Evolutionary conservation across 1,139 yeast genomes (phyloP), one percentile per base, ranked within the genome.

Genomic region (Geotrichum australiense): DNA sequence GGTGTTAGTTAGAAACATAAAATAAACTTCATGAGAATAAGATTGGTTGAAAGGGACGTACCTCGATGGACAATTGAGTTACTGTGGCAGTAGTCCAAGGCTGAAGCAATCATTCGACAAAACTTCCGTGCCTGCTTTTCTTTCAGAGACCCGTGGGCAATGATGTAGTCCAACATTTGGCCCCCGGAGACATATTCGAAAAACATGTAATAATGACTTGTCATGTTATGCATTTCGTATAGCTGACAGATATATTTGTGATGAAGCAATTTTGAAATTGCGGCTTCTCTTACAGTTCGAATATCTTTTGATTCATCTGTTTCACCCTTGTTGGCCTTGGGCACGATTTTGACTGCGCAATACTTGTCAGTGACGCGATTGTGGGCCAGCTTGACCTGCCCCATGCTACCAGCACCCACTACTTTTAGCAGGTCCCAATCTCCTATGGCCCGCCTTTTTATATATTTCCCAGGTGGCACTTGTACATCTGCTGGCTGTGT

Each of bases 401-500:
- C 99, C 98, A 93, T 91, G 1, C 96, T 85, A 3, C 99, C 98
- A 3, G 97, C 96, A 39, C 99, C 99, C 38, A 91, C 85, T 0
- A 96, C 87, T 60, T 87, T 87, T 47, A 86, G 74, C 54, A 91
- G 89, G 55, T 85, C 94, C 98, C 98, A 91, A 53, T 93, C 96
- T 14, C 98, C 99, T 43, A 91, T 81, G 4, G 95, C 74, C 49
- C 82, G 80, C 51, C 97, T 75, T 59, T 87, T 62, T 18, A 52
- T 55, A 11, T 43, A 42, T 28, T 35, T 37, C 16, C 31, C 31
- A 19, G 27, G 22, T 10, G 32, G 27, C 21, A 31, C 23, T n/a
- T 19, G 32, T 11, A 26, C 24, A 5, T 14, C 25, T 8, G 12
- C n/a, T 15, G 24, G 31, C n/a, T 29, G 41, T 24, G 29, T 35